Evolutionary conservation across 83 land plant species (phyloP).

Genomic region (Isoetes engelmannii): DNA sequence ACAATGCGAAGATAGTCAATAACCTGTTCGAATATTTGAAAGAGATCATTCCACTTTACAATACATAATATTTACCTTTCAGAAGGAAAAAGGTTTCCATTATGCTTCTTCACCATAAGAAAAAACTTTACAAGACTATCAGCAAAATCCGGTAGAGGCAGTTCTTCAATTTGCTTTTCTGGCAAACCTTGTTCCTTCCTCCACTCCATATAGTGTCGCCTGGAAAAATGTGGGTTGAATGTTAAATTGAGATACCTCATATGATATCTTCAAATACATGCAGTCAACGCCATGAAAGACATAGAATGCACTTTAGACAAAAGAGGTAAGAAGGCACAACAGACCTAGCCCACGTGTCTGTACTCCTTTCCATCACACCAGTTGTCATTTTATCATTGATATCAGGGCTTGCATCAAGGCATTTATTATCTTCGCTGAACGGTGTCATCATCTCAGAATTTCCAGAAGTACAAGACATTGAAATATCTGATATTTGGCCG

Average conservation of each 20-base stretch:
- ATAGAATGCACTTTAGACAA: no score
- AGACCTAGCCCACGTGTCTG: slow-evolving; percentile 24
- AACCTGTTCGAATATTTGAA: background rate
- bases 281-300: no score
- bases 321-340: no score
- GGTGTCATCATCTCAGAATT: no score
- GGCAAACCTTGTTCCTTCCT: slow-evolving; percentile 22
- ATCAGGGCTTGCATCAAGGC: no score
- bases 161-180: slow-evolving; percentile 21
- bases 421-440: no score
- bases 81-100: slow-evolving; percentile 27
- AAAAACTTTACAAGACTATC: slow-evolving; percentile 29
- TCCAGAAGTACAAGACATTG: no score
- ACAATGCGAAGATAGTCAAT: background rate
- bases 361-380: background rate
- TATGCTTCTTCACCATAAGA: slow-evolving; percentile 29
- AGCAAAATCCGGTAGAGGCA: slow-evolving; percentile 22
- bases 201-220: slow-evolving; percentile 30
- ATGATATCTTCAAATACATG: background rate
- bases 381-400: no score
- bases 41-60: background rate
- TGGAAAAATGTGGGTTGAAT: background rate
- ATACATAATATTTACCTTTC: slow-evolving; percentile 19
- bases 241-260: background rate
- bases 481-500: no score